Base-by-base conservation (phyloP, 805 yeast species). In the Lachancea sp. region DNA sequence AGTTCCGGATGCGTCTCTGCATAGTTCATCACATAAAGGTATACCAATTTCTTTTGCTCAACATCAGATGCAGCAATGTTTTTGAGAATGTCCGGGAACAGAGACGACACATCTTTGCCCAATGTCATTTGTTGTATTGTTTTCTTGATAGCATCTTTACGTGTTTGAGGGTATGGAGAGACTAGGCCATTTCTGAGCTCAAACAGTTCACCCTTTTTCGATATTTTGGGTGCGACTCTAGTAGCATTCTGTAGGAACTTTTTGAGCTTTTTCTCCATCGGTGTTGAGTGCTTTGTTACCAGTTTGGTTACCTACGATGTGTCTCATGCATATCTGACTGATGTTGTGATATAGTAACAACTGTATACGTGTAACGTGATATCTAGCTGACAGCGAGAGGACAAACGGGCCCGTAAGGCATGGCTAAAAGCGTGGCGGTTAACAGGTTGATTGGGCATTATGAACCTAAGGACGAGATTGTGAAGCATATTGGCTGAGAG, bases 81-180 rank as follows among this genome's bases (percentile, higher is more conserved):
- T 67, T 92, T 94, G 61, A 92, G 70, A 20, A 92, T 94, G 62
- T 92, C 97, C 2, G 99, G 98, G 54, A 92, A 92, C 41, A 92
- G 69, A 2, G 94, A 78, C 15, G 95, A 84, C 18, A 92, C 97
- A 61, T 92, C 98, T 58, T 92, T 92, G 8, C 97, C 97, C 22
- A 88, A 77, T 0, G 98, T 92, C 99, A 92, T 92, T 45, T 96
- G 97, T 43, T 92, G 94, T 57, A 92, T 92, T 16, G 94, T 96
- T 45, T 96, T 75, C 65, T 90, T 95, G 51, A 92, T 92, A 13
- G 98, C 95, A 61, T 92, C 98, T 60, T 92, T 92, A 45, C 96
- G 74, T 56, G 94, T 97, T 49, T 77, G 81, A 19, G 96, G 95
- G 64, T 86, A 92, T 65, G 87, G 97, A 7, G 96, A 87, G 4